Evolutionary conservation across 1,139 yeast species (phyloP).

Genomic region (Yamadazyma siamensis): DNA sequence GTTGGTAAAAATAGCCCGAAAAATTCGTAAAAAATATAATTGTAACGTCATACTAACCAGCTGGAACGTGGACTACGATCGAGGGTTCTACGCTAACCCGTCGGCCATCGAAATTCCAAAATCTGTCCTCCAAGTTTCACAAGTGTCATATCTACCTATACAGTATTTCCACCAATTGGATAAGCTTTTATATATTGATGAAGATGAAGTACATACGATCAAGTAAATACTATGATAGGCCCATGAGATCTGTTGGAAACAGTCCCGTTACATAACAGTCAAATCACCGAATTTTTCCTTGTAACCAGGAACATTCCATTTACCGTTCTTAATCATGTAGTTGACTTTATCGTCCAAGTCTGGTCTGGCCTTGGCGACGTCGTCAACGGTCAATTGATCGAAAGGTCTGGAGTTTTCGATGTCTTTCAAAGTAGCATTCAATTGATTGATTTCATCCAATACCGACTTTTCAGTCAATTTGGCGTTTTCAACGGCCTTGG

Average conservation of each 20-base stretch:
- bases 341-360: constrained; percentile 95
- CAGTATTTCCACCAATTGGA: constrained; percentile 11
- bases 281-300: constrained; percentile 95
- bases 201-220: constrained; percentile 4
- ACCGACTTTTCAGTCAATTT: constrained; percentile 89
- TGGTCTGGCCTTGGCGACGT: constrained; percentile 92
- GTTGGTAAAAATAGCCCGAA: constrained; percentile 1
- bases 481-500: constrained; percentile 95
- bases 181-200: constrained; percentile 14
- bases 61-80: constrained; percentile 23
- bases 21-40: constrained; percentile 16
- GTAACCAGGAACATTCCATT: constrained; percentile 98
- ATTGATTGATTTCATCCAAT: constrained; percentile 77
- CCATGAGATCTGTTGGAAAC: constrained; percentile 5
- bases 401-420: constrained; percentile 97
- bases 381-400: constrained; percentile 94
- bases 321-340: constrained; percentile 94
- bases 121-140: too few species aligned
- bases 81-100: constrained; percentile 2
- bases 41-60: constrained; percentile 33
- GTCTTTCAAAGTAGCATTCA: constrained; percentile 85
- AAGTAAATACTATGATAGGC: not conserved
- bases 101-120: constrained; percentile 6
- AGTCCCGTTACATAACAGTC: constrained; percentile 89
- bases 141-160: constrained; percentile 14